Conservation (phyloP, 1,139 yeast species). For the Barnettozyma hawaiiensis region DNA sequence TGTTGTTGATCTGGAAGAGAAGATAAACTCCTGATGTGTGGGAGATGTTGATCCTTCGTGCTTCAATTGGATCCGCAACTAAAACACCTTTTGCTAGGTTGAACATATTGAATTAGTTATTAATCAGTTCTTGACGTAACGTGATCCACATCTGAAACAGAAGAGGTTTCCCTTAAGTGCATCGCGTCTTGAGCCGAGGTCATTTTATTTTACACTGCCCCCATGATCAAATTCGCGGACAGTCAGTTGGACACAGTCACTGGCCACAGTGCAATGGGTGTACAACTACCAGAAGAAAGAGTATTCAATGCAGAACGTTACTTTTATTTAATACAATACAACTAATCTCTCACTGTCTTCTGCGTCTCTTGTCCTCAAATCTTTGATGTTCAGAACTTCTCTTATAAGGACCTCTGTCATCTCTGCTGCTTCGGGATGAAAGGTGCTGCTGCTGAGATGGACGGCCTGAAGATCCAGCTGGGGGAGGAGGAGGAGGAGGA, state of each 20-base stretch:
- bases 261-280: no score
- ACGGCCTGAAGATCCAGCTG: background rate
- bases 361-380: slow-evolving; percentile 10
- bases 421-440: background rate
- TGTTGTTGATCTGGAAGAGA: slow-evolving; percentile 21
- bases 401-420: slow-evolving; percentile 3
- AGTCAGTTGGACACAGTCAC: no score
- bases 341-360: slow-evolving; percentile 7
- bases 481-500: slow-evolving; percentile 7
- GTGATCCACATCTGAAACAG: background rate
- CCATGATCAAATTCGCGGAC: background rate
- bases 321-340: no score
- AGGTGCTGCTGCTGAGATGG: background rate
- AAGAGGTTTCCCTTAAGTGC: no score
- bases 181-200: no score
- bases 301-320: no score
- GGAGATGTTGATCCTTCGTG: slow-evolving; percentile 8
- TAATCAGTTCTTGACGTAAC: background rate
- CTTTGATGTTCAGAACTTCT: slow-evolving; percentile 4
- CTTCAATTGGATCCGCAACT: slow-evolving; percentile 25
- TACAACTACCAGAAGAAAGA: no score
- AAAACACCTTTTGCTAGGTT: slow-evolving; percentile 20
- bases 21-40: slow-evolving; percentile 12
- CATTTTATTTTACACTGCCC: background rate
- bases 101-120: slow-evolving; percentile 6